A percentile compares a stretch with the other conserved stretches of the same genome.
These are phyloP conservation scores for Dipteronia dyeriana DNA, from an alignment of 345 rosid genomes.

Conservation along the genomic window DNA sequence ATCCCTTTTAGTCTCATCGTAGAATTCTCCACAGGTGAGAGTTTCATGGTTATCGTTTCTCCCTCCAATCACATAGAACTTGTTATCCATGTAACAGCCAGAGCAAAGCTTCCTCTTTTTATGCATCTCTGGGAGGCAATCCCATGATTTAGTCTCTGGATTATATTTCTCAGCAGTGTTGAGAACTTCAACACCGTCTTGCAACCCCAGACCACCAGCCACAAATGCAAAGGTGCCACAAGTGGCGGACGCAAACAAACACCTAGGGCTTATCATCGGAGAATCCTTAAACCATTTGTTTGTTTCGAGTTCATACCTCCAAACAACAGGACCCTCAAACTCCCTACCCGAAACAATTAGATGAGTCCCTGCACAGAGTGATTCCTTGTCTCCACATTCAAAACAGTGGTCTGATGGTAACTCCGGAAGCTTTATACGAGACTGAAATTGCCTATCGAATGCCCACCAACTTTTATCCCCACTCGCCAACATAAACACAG, in stretches of 20 bases:
- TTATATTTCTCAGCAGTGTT: slow-evolving; percentile 68
- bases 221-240: slow-evolving; percentile 62
- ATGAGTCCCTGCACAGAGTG: slow-evolving; percentile 82
- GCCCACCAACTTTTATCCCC: slow-evolving; percentile 77
- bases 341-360: slow-evolving; percentile 76
- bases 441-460: slow-evolving; percentile 55
- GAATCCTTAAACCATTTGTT: slow-evolving; percentile 79
- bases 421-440: slow-evolving; percentile 55
- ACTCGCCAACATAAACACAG: slow-evolving; percentile 66
- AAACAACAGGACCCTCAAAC: slow-evolving; percentile 48
- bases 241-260: slow-evolving; percentile 79
- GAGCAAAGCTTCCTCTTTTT: slow-evolving; percentile 59
- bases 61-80: slow-evolving; percentile 81
- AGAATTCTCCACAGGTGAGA: slow-evolving; percentile 77
- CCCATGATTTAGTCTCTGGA: slow-evolving; percentile 72
- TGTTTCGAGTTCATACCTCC: slow-evolving; percentile 75
- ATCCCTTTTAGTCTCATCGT: slow-evolving; percentile 43
- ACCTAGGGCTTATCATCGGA: slow-evolving; percentile 63
- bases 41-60: slow-evolving; percentile 43
- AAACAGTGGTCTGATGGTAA: slow-evolving; percentile 74
- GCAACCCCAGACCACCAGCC: slow-evolving; percentile 67
- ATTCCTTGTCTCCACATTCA: slow-evolving; percentile 62
- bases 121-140: slow-evolving; percentile 54
- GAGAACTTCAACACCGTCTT: slow-evolving; percentile 39
- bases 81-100: slow-evolving; percentile 70